Evolutionary conservation across 495 filamentous ascomycete species (phyloP), one percentile per base, ranked within the genome.

Genomic region (Penicillium silybi): DNA sequence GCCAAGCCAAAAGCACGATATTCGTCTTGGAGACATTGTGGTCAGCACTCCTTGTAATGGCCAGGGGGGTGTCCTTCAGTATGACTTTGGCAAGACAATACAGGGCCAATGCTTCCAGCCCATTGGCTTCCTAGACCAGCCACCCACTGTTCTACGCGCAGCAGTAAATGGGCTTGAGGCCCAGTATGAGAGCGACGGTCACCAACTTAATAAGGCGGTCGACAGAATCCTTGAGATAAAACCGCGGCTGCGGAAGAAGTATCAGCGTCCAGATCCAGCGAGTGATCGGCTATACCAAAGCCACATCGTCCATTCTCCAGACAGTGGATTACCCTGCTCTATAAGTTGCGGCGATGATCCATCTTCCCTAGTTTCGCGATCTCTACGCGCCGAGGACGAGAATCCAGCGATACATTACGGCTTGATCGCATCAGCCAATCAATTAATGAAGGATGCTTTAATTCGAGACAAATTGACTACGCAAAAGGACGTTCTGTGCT

Each of bases 11-110:
- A 53, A 53, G 8, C 53, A 64, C 44, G 62, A 71, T 23, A 50
- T 67, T 4, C 60, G 63, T 9, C 52, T 73, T 6, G 73, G 72
- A 13, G 70, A 74, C 55, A 53, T 74, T 20, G 71, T 76, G 1
- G 71, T 78, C 27, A 63, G 70, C 42, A 52, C 58, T 3, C 67
- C 65, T 37, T 19, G 13, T 9, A 53, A 53, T 16, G 45, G 32
- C 1, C 35, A 44, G 26, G 48, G 67, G 7, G 70, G 72, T 18
- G 67, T 77, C 0, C 44, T 76, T 6, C 69, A 75, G 42, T 76
- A 72, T 43, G 67, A 76, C 40, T 61, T 68, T 41, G 71, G 73
- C 1, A 65, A 65, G 23, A 26, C 53, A 15, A 45, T 62, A 1
- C 56, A 59, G 16, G 56, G 32, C 39, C 38, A 53, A 32, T 15